These are phyloP conservation scores for Botryotinia calthae DNA, from an alignment of 2,329 filamentous ascomycete genomes.

Conservation along the genomic window DNA sequence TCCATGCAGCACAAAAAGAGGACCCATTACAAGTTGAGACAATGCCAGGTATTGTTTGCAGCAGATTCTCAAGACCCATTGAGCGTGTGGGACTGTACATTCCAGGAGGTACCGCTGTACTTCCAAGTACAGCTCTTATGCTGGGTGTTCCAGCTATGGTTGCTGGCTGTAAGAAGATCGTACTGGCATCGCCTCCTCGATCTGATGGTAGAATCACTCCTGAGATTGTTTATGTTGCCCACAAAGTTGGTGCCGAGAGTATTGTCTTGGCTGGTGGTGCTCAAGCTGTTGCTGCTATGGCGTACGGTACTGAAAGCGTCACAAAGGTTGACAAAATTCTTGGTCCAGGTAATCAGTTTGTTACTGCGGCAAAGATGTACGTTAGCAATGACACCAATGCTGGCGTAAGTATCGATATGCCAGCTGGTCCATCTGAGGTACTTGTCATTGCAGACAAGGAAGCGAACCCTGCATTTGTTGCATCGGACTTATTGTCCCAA, in stretches of 20 bases:
- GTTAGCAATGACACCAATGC: conserved; percentile 97
- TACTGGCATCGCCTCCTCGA: conserved; percentile 87
- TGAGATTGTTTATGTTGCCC: conserved; percentile 94
- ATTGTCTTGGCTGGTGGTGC: conserved; percentile 95
- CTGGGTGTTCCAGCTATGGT: conserved; percentile 97
- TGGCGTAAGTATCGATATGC: conserved; percentile 96
- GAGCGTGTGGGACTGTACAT: conserved; percentile 96
- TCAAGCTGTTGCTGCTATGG: conserved; percentile 93
- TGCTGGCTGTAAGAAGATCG: conserved; percentile 91
- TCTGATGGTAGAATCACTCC: conserved; percentile 88
- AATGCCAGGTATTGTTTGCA: conserved; percentile 95
- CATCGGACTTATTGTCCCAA: conserved; percentile 90
- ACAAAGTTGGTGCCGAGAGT: conserved; percentile 93
- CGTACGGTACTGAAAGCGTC: conserved; percentile 92
- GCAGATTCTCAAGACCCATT: conserved; percentile 86
- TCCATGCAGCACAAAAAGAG: conserved; percentile 89
- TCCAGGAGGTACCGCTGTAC: conserved; percentile 92
- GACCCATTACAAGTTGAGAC: conserved; percentile 84
- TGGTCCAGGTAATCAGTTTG: conserved; percentile 96
- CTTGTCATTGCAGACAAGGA: conserved; percentile 89
- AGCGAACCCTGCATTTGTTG: conserved; percentile 90
- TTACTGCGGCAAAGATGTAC: conserved; percentile 97
- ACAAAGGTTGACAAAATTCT: conserved; percentile 99
- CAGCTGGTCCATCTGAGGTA: conserved; percentile 92
- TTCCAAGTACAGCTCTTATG: conserved; percentile 97